Conservation (phyloP, 768 basidiomycete genomes). For the Gautieria morchelliformis region DNA sequence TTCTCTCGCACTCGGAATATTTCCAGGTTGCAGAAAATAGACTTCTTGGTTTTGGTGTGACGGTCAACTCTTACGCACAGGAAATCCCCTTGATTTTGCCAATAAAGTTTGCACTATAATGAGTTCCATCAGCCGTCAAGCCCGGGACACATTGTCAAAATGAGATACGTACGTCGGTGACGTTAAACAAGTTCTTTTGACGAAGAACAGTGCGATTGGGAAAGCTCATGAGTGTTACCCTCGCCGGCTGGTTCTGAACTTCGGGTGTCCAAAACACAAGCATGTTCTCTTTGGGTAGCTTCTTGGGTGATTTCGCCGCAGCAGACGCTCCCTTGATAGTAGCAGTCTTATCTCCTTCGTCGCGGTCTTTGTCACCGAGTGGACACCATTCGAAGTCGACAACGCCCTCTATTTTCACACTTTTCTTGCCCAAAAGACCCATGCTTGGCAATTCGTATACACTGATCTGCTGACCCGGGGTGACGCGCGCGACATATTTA, state of each 20-base stretch:
- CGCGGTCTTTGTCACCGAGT: slow-evolving; percentile 78
- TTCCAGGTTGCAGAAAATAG: slow-evolving; percentile 95
- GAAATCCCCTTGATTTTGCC: slow-evolving; percentile 98
- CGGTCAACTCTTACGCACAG: slow-evolving; percentile 98
- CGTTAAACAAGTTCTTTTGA: slow-evolving; percentile 96
- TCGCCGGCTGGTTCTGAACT: slow-evolving; percentile 90
- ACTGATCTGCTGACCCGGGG: slow-evolving; percentile 88
- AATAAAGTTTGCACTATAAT: slow-evolving; percentile 86
- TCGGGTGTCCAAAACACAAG: slow-evolving; percentile 98
- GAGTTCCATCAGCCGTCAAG: not conserved
- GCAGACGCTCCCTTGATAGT: slow-evolving; percentile 26
- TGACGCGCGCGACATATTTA: slow-evolving; percentile 83
- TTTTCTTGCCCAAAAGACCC: slow-evolving; percentile 93
- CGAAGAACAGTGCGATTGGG: slow-evolving; percentile 77
- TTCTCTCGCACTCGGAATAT: slow-evolving; percentile 97
- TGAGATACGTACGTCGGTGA: slow-evolving; percentile 67
- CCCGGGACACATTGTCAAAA: not conserved
- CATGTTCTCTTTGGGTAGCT: slow-evolving; percentile 72
- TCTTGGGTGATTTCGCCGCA: slow-evolving; percentile 44
- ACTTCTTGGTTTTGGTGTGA: slow-evolving; percentile 97
- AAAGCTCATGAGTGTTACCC: slow-evolving; percentile 87
- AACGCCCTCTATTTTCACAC: slow-evolving; percentile 94
- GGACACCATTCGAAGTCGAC: slow-evolving; percentile 99
- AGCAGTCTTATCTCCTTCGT: slow-evolving; percentile 50
- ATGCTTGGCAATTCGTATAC: slow-evolving; percentile 93